These are phyloP conservation scores for Colletotrichum sp. DNA, from an alignment of 2,329 filamentous ascomycete genomes.

Conservation along the genomic window DNA sequence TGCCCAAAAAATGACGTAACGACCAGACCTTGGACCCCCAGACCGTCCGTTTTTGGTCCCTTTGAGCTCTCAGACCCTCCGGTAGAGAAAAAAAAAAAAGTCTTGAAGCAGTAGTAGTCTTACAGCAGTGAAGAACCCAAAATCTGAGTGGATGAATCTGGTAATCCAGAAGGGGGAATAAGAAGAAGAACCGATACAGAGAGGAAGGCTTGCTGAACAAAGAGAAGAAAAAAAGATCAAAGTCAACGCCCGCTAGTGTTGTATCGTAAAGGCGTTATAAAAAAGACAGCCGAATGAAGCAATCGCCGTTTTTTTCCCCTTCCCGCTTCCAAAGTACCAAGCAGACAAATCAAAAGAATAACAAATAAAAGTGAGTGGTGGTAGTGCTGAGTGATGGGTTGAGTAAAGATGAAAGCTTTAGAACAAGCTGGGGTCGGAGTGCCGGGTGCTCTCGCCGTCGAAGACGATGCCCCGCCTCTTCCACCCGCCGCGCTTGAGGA, in stretches of 20 bases:
- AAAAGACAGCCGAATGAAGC: neutral
- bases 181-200: neutral
- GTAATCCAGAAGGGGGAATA: neutral
- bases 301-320: neutral
- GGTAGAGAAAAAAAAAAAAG: neutral
- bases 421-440: slow-evolving; percentile 23
- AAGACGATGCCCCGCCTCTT: slow-evolving; percentile 49
- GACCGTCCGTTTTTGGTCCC: neutral
- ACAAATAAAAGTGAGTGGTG: neutral
- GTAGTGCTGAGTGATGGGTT: neutral
- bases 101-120: neutral
- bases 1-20: neutral
- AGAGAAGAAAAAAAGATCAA: neutral
- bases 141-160: neutral
- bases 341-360: neutral
- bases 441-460: slow-evolving; percentile 32
- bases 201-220: neutral
- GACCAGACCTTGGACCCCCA: neutral
- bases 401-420: neutral
- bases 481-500: slow-evolving; percentile 48
- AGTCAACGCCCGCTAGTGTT: slow-evolving; percentile 6
- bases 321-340: neutral
- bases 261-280: slow-evolving; percentile 8
- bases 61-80: neutral
- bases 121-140: neutral